Evolutionary conservation across 2,329 filamentous ascomycete genomes (phyloP).

Genomic region (Colletotrichum theobromicola): DNA sequence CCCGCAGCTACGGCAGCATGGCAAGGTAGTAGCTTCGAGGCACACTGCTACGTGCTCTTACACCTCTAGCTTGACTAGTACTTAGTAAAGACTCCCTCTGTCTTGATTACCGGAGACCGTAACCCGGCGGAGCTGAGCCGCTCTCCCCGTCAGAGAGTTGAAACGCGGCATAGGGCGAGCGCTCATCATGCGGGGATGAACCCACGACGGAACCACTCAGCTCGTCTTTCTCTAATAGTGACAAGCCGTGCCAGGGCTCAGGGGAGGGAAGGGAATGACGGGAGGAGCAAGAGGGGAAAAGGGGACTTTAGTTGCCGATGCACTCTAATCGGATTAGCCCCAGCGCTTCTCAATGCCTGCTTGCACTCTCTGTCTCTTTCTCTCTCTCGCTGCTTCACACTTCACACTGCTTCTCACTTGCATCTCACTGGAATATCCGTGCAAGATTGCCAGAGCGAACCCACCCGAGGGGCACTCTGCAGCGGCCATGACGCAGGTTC

Average conservation of each 20-base stretch:
- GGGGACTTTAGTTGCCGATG: not conserved
- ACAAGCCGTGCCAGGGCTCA: not conserved
- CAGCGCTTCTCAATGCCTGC: not conserved
- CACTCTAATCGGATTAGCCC: not conserved
- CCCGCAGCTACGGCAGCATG: not conserved
- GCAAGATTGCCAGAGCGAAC: not conserved
- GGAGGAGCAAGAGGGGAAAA: not conserved
- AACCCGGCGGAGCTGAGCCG: not conserved
- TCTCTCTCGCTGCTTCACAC: too few relatives aligned
- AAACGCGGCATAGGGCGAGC: constrained; percentile 2
- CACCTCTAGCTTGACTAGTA: not conserved
- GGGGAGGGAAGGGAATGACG: not conserved
- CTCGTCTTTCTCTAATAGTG: not conserved
- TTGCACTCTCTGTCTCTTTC: not conserved
- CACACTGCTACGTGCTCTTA: not conserved
- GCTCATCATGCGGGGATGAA: constrained; percentile 13
- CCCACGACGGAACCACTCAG: not conserved
- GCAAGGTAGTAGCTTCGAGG: constrained; percentile 4
- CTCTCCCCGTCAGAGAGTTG: not conserved
- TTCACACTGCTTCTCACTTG: not conserved
- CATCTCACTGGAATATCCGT: not conserved
- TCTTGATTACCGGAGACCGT: not conserved
- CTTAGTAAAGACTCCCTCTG: not conserved
- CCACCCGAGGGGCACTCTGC: not conserved
- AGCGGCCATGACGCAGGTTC: constrained; percentile 19